Base-by-base conservation (phyloP, 2,329 filamentous ascomycete genomes). In the Tolypocladium pustulatum region DNA sequence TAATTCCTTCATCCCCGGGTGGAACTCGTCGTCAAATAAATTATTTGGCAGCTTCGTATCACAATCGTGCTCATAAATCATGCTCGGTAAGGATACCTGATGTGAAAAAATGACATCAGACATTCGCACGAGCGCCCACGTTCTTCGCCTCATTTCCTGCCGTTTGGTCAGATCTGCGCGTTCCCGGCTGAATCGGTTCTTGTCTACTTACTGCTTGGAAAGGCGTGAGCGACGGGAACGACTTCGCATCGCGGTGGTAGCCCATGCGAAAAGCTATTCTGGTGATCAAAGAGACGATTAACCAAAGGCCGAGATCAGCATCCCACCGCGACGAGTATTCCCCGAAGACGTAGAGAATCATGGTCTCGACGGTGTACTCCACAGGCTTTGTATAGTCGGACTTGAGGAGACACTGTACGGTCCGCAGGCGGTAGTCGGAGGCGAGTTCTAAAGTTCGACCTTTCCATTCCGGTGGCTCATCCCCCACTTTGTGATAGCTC, bases 1-100 rank as follows among this genome's bases (percentile, higher is more conserved):
- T 12, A 93, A 71, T 9, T 79, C 74, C 63, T 86, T 87, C 62
- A 84, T 87, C 27, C 83, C 81, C 3, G 87, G 85, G 54, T 85
- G 81, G 43, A 94, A 86, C 64, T 93, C 90, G 62, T 92, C 88
- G 64, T 94, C 90, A 68, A 89, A 90, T 20, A 93, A 81, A 66
- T 93, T 94, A 59, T 85, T 83, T 1, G 90, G 90, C 7, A 90
- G 74, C 64, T 87, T 81, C 0, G 89, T 87, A 66, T 94, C 90
- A 58, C 85, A 91, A 67, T 91, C 86, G 54, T 87, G 80, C 15
- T 87, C 81, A 62, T 88, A 83, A 32, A 92, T 86, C 80, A 92
- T 91, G 61, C 75, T 81, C 5, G 82, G 82, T 25, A 85, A 68
- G n/a, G 81, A 83, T 2, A 85, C 78, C 66, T 91, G 88, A 61